phyloP scores from a whole-genome alignment of 2,329 filamentous ascomycete genomes.

The Cladosporium colombiae region DNA sequence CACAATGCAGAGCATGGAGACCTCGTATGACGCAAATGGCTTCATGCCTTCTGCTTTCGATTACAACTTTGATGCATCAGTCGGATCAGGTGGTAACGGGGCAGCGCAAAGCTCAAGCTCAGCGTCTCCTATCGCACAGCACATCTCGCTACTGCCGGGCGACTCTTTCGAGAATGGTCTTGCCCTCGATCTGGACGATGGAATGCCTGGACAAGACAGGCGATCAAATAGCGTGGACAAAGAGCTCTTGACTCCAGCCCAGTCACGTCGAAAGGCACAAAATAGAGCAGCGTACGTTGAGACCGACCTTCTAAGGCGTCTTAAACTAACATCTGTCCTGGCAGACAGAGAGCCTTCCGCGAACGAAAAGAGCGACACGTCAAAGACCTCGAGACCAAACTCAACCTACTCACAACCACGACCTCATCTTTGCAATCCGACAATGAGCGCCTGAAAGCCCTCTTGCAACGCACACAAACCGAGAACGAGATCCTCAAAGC shows the following conservation, averaged over 20 bases:
- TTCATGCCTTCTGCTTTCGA: slow-evolving; percentile 27
- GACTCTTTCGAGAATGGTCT: slow-evolving; percentile 48
- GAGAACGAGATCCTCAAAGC: slow-evolving; percentile 92
- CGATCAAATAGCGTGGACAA: slow-evolving; percentile 51
- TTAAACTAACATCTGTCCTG: neutral
- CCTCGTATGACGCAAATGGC: slow-evolving; percentile 26
- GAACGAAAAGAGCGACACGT: slow-evolving; percentile 95
- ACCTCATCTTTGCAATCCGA: slow-evolving; percentile 73
- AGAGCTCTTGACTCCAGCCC: slow-evolving; percentile 48
- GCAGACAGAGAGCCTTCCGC: slow-evolving; percentile 89
- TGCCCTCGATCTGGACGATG: slow-evolving; percentile 41
- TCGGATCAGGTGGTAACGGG: slow-evolving; percentile 23
- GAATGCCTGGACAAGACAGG: slow-evolving; percentile 27
- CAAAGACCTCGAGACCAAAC: slow-evolving; percentile 85
- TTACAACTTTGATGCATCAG: slow-evolving; percentile 26
- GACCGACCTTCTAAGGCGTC: slow-evolving; percentile 34
- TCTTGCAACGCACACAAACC: slow-evolving; percentile 79
- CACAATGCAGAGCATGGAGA: slow-evolving; percentile 30
- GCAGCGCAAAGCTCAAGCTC: slow-evolving; percentile 26
- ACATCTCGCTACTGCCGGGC: slow-evolving; percentile 31
- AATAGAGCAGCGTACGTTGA: slow-evolving; percentile 68
- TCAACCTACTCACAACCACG: slow-evolving; percentile 73
- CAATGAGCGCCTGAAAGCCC: slow-evolving; percentile 82
- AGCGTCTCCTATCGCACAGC: slow-evolving; percentile 30
- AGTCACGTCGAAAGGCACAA: slow-evolving; percentile 66